Base-by-base conservation (phyloP, 495 filamentous ascomycete genomes). In the Aeminium ludgeri region DNA sequence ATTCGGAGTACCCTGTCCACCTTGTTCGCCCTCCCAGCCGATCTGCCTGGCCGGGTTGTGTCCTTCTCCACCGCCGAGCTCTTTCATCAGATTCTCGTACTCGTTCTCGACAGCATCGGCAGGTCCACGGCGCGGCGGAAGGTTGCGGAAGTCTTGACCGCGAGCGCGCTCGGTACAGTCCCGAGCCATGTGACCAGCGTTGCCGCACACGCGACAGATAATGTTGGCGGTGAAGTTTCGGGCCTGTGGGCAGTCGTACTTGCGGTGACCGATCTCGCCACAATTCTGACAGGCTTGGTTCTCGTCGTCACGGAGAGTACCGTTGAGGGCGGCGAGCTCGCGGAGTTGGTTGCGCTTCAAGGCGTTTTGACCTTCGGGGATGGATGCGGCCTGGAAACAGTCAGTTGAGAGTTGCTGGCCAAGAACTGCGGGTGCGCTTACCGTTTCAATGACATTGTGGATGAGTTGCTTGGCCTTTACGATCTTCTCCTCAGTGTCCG, bases 251-350 rank as follows among this genome's bases (percentile, higher is more conserved):
- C 91, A 99, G 59, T 99, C 91, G 52, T 94, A 96, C 61, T 96
- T 99, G 59, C 91, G 76, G 61, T 99, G 91, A 42, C 91, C 91
- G 45, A 99, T 96, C 72, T 99, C 82, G 49, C 87, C 91, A 62
- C 91, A 99, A 68, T 99, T 99, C 65, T 96, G 91, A 66, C 91
- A 99, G 44, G 89, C 87, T 59, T 96, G 89, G 63, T 96, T 96
- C 60, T 97, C 89, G 53, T 97, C 89, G 54, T 97, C 89, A 61
- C 89, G 86, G 18, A 97, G 75, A 28, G 89, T 97, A 68, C 89
- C 89, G 70, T 97, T 97, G 48, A 97, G 74, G 12, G 89, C 86
- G 31, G 89, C 89, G 40, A 97, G 77, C 59, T 95, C 86, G 57
- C 89, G 85, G 44, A 97, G 82, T 61, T 97, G 89, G 62, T 95